A percentile compares a stretch with the other conserved stretches of the same genome.
Conservation (phyloP, 768 basidiomycete species). For the Kwoniella mangroviensis region DNA sequence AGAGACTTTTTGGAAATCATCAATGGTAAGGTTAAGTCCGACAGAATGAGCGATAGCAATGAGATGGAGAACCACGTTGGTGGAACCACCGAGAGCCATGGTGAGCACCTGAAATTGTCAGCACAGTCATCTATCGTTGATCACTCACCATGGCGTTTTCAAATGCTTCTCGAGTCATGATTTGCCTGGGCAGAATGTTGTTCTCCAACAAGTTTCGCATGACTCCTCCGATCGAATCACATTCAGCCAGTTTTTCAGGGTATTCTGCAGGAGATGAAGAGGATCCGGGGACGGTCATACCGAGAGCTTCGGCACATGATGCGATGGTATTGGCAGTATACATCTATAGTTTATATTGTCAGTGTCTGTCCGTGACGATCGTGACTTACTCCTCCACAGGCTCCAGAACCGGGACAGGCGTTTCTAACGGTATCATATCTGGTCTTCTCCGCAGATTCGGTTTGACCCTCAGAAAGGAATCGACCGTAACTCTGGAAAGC, state of each 20-base stretch:
- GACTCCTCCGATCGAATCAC: conserved; percentile 74
- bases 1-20: conserved; percentile 92
- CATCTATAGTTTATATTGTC: conserved; percentile 65
- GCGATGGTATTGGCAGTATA: conserved; percentile 99
- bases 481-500: conserved; percentile 98
- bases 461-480: conserved; percentile 87
- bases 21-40: conserved; percentile 81
- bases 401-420: conserved; percentile 96
- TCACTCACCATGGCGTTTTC: conserved; percentile 91
- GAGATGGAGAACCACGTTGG: conserved; percentile 94
- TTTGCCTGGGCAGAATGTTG: conserved; percentile 89
- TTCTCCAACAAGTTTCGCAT: conserved; percentile 87
- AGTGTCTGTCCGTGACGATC: conserved; percentile 7
- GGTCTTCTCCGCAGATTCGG: conserved; percentile 76
- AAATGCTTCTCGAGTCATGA: conserved; percentile 95
- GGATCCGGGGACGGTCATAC: conserved; percentile 96
- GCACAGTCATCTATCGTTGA: background rate
- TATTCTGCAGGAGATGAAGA: conserved; percentile 95
- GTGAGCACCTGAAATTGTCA: conserved; percentile 72
- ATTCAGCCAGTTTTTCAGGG: conserved; percentile 83
- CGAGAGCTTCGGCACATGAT: conserved; percentile 88
- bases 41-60: conserved; percentile 97
- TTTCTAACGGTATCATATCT: conserved; percentile 87
- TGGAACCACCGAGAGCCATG: conserved; percentile 96
- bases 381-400: conserved; percentile 87